Percentiles rank a stretch among this genome's conserved stretches.
Evolutionary conservation across 2,329 filamentous ascomycete genomes (phyloP).

Genomic region (Colletotrichum viniferum): DNA sequence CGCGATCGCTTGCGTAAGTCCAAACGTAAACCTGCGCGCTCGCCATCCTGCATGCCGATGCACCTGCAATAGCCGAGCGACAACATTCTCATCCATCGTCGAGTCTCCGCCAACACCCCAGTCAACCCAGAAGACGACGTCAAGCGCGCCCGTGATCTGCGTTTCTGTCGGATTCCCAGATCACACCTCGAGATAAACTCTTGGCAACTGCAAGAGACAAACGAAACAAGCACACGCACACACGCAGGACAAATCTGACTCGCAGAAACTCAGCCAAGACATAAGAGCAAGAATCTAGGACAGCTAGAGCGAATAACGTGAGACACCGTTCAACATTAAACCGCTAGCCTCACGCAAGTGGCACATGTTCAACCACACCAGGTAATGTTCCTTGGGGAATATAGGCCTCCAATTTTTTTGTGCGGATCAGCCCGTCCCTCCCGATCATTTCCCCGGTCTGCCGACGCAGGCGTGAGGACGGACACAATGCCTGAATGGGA

Average conservation of each 20-base stretch:
- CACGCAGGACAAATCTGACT: background rate
- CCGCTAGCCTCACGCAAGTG: background rate
- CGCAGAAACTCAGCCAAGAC: constrained; percentile 6
- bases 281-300: background rate
- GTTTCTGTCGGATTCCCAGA: background rate
- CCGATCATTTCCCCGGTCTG: constrained; percentile 10
- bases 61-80: constrained; percentile 14
- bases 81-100: background rate
- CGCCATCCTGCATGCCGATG: background rate
- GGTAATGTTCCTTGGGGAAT: background rate
- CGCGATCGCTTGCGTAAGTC: constrained; percentile 19
- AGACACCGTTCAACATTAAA: background rate
- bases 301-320: constrained; percentile 1
- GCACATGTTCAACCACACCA: background rate
- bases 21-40: constrained; percentile 3
- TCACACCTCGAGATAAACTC: background rate
- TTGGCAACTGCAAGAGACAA: constrained; percentile 3
- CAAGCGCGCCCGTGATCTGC: constrained; percentile 6
- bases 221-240: background rate
- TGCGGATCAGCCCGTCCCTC: constrained; percentile 14
- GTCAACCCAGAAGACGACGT: background rate
- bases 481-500: background rate
- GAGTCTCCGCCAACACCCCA: background rate
- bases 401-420: background rate
- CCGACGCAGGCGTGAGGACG: background rate